Evolutionary conservation across 768 basidiomycete species (phyloP).

Genomic region (Podaxis sp.): DNA sequence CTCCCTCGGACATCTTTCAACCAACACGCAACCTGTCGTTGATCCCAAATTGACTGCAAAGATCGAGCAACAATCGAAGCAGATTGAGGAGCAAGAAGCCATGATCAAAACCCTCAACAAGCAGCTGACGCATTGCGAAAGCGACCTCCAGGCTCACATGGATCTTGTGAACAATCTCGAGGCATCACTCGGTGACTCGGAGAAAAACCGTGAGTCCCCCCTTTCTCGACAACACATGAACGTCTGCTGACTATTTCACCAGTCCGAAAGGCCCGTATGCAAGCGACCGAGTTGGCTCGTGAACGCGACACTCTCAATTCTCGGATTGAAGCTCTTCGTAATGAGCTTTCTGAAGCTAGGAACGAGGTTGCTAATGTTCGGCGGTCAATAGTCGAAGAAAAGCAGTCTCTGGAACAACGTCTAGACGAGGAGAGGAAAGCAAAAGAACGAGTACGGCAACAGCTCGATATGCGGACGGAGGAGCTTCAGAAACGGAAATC

Average conservation of each 20-base stretch:
- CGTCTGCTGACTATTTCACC: conserved; percentile 12
- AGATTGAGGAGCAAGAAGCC: conserved; percentile 79
- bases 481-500: conserved; percentile 84
- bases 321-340: conserved; percentile 67
- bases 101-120: conserved; percentile 96
- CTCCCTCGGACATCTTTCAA: conserved; percentile 51
- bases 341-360: conserved; percentile 75
- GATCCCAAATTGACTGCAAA: conserved; percentile 60
- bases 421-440: conserved; percentile 84
- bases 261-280: conserved; percentile 95
- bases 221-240: conserved; percentile 5
- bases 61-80: conserved; percentile 74
- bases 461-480: conserved; percentile 86
- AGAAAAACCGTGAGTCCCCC: conserved; percentile 79
- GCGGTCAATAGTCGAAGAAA: conserved; percentile 83
- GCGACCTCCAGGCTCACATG: conserved; percentile 88
- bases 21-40: conserved; percentile 37
- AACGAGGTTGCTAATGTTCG: conserved; percentile 78
- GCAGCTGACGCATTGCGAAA: conserved; percentile 90
- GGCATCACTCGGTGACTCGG: conserved; percentile 84
- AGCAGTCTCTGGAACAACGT: conserved; percentile 79
- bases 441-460: conserved; percentile 87
- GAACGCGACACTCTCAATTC: conserved; percentile 76
- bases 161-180: conserved; percentile 85
- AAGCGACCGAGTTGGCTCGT: conserved; percentile 84